A percentile compares a stretch with the other conserved stretches of the same genome.
Evolutionary conservation across 306 rosid species (phyloP).

Genomic region (Albizia julibrissin): DNA sequence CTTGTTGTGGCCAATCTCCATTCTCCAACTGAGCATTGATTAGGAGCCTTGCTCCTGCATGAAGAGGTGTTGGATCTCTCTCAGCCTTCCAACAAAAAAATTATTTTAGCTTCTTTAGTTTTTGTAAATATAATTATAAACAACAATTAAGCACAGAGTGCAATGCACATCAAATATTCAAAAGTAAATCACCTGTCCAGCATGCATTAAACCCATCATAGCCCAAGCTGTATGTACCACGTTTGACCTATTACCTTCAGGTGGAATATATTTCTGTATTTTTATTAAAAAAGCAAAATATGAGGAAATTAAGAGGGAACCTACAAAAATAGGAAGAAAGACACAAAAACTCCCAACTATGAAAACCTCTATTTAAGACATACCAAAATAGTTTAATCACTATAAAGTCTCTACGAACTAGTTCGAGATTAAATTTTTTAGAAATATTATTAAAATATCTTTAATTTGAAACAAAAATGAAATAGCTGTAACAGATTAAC

Average conservation of each 20-base stretch:
- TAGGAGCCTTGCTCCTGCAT: slow-evolving; percentile 53
- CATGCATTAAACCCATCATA: slow-evolving; percentile 62
- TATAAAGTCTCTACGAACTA: too few species aligned
- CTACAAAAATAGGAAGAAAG: too few species aligned
- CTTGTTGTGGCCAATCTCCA: slow-evolving; percentile 80
- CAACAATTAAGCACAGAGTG: background rate
- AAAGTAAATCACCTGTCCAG: slow-evolving; percentile 47
- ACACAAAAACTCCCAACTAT: too few species aligned
- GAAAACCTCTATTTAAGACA: too few species aligned
- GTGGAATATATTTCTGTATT: slow-evolving; percentile 50
- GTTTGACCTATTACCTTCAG: slow-evolving; percentile 47
- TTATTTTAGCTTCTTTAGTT: background rate
- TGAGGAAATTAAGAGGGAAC: background rate
- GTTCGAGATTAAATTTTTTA: too few species aligned
- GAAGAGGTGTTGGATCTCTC: slow-evolving; percentile 62
- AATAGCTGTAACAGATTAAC: too few species aligned
- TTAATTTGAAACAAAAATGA: too few species aligned
- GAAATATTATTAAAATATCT: too few species aligned
- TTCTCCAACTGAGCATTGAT: slow-evolving; percentile 63
- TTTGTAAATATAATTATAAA: background rate
- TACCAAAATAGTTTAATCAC: too few species aligned
- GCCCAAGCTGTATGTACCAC: slow-evolving; percentile 30
- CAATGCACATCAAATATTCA: background rate
- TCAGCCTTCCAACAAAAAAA: slow-evolving; percentile 31
- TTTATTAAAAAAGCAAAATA: background rate